Percentiles rank a stretch among this genome's conserved stretches.
These are phyloP conservation scores for Fusarium newnesense DNA, from an alignment of 2,329 filamentous ascomycete genomes.

Conservation along the genomic window DNA sequence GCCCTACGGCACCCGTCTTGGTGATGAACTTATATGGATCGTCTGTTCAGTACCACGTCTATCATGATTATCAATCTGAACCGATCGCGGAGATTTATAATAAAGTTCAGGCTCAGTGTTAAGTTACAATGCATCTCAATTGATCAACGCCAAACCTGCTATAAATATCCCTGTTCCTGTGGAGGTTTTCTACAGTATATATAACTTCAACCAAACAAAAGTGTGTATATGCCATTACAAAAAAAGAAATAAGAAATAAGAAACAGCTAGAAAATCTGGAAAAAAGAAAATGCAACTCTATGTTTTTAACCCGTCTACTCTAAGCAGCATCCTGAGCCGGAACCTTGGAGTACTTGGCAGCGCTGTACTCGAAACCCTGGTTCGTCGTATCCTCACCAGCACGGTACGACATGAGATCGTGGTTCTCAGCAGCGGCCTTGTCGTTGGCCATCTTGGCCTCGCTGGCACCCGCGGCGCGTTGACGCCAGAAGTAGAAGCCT, in stretches of 20 bases:
- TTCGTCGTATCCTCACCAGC: constrained; percentile 42
- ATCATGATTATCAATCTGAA: background rate
- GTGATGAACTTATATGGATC: background rate
- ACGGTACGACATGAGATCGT: constrained; percentile 62
- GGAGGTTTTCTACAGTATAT: constrained; percentile 19
- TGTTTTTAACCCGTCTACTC: background rate
- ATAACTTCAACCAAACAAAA: constrained; percentile 4
- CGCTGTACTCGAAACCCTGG: constrained; percentile 44
- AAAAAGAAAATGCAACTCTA: background rate
- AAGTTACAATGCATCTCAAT: constrained; percentile 14
- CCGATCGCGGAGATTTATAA: background rate
- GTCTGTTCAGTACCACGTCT: background rate
- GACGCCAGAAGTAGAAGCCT: constrained; percentile 65
- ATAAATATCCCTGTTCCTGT: constrained; percentile 19
- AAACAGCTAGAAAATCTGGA: background rate
- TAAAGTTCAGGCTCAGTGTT: background rate
- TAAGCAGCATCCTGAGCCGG: constrained; percentile 22
- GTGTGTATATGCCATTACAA: constrained; percentile 24
- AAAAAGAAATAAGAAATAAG: constrained; percentile 22
- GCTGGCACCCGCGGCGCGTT: constrained; percentile 61
- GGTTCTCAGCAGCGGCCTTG: constrained; percentile 58
- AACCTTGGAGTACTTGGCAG: constrained; percentile 28
- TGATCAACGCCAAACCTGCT: constrained; percentile 34
- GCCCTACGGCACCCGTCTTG: background rate
- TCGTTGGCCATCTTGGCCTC: constrained; percentile 62